Base-by-base conservation (phyloP, 352 stramenopile genomes). In the Globisporangium solare region DNA sequence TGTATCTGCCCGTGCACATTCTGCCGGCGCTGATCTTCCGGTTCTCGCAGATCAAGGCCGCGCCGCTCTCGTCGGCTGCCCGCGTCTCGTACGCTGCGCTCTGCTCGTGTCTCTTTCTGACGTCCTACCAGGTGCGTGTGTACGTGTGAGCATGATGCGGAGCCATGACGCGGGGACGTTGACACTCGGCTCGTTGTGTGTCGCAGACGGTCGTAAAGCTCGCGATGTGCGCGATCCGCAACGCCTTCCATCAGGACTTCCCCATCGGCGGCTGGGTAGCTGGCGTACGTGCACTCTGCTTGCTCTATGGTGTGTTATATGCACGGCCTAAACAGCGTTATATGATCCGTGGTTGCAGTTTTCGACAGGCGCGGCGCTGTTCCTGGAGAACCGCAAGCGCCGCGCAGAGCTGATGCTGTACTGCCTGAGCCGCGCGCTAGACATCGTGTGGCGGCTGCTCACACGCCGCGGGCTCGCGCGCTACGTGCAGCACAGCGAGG, bases 361-460 rank as follows among this genome's bases (percentile, higher is more conserved):
- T 24, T 54, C 73, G 42, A 79, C 85, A 6, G 83, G 82, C 22
- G 54, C 64, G 17, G 73, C 73, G 47, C 65, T 94, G 0, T 90
- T 92, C 47, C 79, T 91, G 24, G 85, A 94, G 67, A 71, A 89
- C 55, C 73, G 77, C 15, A 94, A 94, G 64, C 82, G 83, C 46
- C 80, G 85, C 12, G 88, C 86, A 51, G 82, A 93, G 60, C 70
- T 95, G 17, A 95, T 93, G 85, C 58, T 93, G 31, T 95, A 95
- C 60, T 93, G 80, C 56, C 69, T 83, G 1, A 70, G 76, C 31
- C 83, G 82, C 40, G 81, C 77, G 46, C 66, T 95, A 12, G 79
- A 91, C 47, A 90, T 95, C 55, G 64, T 89, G 47, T 95, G 85
- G 85, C 72, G 85, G 55, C 54, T 91, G 56, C 76, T 92, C 47